These are phyloP conservation scores for Pterocarpus macrocarpus DNA, from an alignment of 306 rosid genomes.

Conservation along the genomic window DNA sequence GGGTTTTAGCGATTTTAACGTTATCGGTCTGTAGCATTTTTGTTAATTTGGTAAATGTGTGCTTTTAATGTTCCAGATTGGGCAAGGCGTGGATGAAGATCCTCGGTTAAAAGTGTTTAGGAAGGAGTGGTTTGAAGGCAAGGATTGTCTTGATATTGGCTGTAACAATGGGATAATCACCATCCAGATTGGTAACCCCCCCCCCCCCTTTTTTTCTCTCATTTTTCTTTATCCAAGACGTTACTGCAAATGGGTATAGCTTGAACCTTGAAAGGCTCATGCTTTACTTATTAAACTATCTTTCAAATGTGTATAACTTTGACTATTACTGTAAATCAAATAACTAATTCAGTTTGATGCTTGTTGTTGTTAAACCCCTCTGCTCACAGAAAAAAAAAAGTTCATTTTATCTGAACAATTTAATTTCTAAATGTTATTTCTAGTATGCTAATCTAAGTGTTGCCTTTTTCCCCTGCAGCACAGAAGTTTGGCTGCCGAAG, in stretches of 20 bases:
- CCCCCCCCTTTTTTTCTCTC: background rate
- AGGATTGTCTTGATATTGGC: slow-evolving; percentile 91
- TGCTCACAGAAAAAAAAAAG: background rate
- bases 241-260: too few species aligned
- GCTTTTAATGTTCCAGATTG: slow-evolving; percentile 59
- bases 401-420: slow-evolving; percentile 13
- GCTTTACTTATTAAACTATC: background rate
- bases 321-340: background rate
- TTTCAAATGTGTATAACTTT: background rate
- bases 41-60: background rate
- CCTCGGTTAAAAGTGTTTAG: slow-evolving; percentile 79
- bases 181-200: slow-evolving; percentile 73
- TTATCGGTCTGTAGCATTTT: background rate
- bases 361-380: background rate
- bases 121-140: slow-evolving; percentile 90
- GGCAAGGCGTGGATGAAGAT: slow-evolving; percentile 70
- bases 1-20: background rate
- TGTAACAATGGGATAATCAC: slow-evolving; percentile 85
- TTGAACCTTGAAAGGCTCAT: background rate
- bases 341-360: slow-evolving; percentile 3
- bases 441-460: slow-evolving; percentile 13
- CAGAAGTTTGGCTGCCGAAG: slow-evolving; percentile 75
- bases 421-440: background rate
- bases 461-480: slow-evolving; percentile 58
- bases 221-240: background rate